Percentiles rank a stretch among this genome's conserved stretches.
These are phyloP conservation scores for Thalassiosira oceanica DNA, from an alignment of 352 stramenopile species.

Conservation along the genomic window DNA sequence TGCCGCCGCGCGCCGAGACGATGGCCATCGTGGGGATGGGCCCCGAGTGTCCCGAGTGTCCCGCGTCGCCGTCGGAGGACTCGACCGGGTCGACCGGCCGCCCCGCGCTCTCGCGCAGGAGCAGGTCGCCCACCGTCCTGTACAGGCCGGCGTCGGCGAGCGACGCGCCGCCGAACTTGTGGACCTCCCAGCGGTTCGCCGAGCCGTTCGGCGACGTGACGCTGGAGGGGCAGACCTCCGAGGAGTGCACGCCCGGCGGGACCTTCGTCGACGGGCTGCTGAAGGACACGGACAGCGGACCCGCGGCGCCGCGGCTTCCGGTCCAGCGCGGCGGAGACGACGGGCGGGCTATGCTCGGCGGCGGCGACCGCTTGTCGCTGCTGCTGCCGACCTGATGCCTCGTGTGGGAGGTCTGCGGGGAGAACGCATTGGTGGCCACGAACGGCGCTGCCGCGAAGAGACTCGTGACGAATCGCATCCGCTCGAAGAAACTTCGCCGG, in stretches of 20 bases:
- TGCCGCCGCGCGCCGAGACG: conserved; percentile 57
- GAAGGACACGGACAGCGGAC: too few species aligned
- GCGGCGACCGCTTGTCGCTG: too few species aligned
- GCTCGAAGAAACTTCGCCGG: too few species aligned
- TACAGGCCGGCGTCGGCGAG: conserved; percentile 55
- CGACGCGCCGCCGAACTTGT: conserved; percentile 68
- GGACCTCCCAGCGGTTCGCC: conserved; percentile 54
- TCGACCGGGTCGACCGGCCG: background rate
- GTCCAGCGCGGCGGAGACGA: too few species aligned
- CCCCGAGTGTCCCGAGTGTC: conserved; percentile 7
- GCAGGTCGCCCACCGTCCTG: conserved; percentile 55
- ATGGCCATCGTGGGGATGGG: conserved; percentile 60
- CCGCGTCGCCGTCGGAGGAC: background rate
- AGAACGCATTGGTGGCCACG: too few species aligned
- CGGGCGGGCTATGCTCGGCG: too few species aligned
- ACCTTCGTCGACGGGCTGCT: too few species aligned
- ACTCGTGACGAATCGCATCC: too few species aligned
- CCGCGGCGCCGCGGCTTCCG: too few species aligned
- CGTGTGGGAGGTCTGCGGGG: too few species aligned
- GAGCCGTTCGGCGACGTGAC: conserved; percentile 28
- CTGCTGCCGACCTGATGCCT: too few species aligned
- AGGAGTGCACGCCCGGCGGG: background rate
- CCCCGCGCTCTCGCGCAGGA: conserved; percentile 13
- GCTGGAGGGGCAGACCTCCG: background rate
- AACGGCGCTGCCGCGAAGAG: too few species aligned